Evolutionary conservation across 768 basidiomycete species (phyloP).

Genomic region (Trametes cubensis): DNA sequence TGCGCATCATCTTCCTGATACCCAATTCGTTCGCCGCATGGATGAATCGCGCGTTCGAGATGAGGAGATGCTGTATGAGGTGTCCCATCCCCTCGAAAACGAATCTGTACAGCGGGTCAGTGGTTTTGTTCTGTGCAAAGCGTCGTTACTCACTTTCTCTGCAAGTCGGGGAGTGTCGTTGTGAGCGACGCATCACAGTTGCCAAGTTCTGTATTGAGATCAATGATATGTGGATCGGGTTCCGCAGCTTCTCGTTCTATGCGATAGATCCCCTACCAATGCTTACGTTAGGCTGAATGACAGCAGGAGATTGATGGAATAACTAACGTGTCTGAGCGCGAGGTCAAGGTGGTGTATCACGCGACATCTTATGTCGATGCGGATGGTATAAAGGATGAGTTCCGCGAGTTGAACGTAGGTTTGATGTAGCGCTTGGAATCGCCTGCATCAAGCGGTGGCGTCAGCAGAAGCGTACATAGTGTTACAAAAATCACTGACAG

Average conservation of each 20-base stretch:
- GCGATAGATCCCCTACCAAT: constrained; percentile 77
- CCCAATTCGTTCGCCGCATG: constrained; percentile 72
- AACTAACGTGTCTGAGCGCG: constrained; percentile 60
- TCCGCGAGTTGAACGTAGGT: constrained; percentile 90
- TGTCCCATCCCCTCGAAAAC: constrained; percentile 83
- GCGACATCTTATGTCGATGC: constrained; percentile 86
- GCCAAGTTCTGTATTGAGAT: constrained; percentile 80
- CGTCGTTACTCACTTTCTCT: constrained; percentile 60
- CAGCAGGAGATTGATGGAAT: no score
- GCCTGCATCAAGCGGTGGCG: constrained; percentile 46
- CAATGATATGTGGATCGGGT: constrained; percentile 86
- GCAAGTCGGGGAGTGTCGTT: constrained; percentile 59
- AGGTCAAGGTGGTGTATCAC: constrained; percentile 79
- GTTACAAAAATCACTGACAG: constrained; percentile 65
- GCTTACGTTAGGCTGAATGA: background rate
- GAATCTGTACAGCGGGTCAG: constrained; percentile 54
- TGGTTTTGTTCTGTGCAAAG: constrained; percentile 16
- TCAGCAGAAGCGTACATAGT: constrained; percentile 8
- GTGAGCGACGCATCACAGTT: constrained; percentile 73
- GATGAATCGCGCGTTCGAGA: constrained; percentile 73
- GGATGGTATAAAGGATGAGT: constrained; percentile 83
- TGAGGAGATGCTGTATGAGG: constrained; percentile 82
- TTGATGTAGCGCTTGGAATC: constrained; percentile 87
- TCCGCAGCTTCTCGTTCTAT: constrained; percentile 85
- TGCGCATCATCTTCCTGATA: constrained; percentile 83